Evolutionary conservation across 2,329 filamentous ascomycete genomes (phyloP), one percentile per base, ranked within the genome.

Genomic region (Xylariomycetidae sp.): DNA sequence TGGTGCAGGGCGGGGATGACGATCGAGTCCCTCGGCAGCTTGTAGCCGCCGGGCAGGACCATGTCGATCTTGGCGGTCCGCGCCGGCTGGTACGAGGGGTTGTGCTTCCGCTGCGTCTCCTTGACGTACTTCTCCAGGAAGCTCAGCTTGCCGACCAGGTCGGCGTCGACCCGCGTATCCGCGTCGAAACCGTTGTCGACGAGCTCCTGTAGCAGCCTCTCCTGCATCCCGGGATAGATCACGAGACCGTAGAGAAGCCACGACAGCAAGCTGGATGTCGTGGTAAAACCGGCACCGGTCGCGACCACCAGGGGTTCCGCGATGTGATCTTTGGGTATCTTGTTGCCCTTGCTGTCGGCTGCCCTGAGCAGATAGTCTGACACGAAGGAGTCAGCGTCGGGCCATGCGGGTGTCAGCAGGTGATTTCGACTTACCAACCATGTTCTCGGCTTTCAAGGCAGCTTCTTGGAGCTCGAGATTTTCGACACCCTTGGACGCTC

Each of bases 61-160:
- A 76, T 54, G 47, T 80, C 76, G 4, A 57, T 57, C 39, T 69
- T 70, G 3, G 76, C 59, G 1, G 71, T 80, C 18, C 77, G 72
- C 2, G 62, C 77, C 0, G 77, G 72, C 45, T 81, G 77, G 57
- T 71, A 81, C 0, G 72, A 74, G 0, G 77, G 72, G 54, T 75
- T 80, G 58, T 80, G 76, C 3, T 62, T 61, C 3, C 77, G 67
- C 49, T 77, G 74, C 1, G 67, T 75, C 50, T 81, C 77, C 53
- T 80, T 80, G 61, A 81, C 58, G 51, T 69, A 77, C 29, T 69
- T 67, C 50, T 78, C 74, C 7, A 77, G 62, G 54, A 70, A 77
- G 2, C 58, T 48, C 5, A 80, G 63, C 27, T 61, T 56, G 31
- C 66, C 56, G 3, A 66, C 67, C 3, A 69, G 40, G 8, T 76